Evolutionary conservation across 331 rosid genomes (phyloP), one percentile per base, ranked within the genome.

Genomic region (Acacia concinna): DNA sequence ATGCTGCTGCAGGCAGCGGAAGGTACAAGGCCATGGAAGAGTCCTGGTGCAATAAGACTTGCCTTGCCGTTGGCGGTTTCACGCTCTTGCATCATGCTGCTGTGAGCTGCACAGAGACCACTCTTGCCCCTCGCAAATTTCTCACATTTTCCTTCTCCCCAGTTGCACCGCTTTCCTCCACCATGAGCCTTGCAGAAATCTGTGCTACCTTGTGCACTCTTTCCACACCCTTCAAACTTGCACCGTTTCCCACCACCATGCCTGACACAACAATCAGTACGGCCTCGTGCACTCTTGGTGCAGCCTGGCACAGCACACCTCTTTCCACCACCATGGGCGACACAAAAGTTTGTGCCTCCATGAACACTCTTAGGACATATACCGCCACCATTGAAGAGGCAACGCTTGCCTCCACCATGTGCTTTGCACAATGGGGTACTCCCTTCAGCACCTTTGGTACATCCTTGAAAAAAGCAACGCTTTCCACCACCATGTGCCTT

Each of bases 401-500:
- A 96, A 66, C 99, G 98, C 78, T 96, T 96, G 13, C 99, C 99
- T 51, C 99, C 99, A 67, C 99, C 99, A 66, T 96, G 99, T 23
- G 97, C 99, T 87, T 96, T 96, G 90, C 99, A 96, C 34, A 96
- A 85, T 25, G 99, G 99, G 12, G 99, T 96, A 87, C 99, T 93
- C 84, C 99, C 99, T 88, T 96, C 98, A 18, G 99, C 99, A 37
- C 99, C 99, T 86, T 96, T 96, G 35, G 88, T 86, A 84, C 99
- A 96, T 7, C 93, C 98, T 11, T 94, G 93, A 84, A 96, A 93
- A 41, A 91, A 79, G 88, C 99, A 96, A 52, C 99, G 96, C 81
- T 88, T 96, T 81, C 99, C 99, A 62, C 99, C 99, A 67, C 99
- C 99, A 86, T 96, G 99, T 49, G 99, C 99, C 88, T 96, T 96